Conservation (phyloP, 495 filamentous ascomycete genomes). For the Ascodesmis nigricans region DNA sequence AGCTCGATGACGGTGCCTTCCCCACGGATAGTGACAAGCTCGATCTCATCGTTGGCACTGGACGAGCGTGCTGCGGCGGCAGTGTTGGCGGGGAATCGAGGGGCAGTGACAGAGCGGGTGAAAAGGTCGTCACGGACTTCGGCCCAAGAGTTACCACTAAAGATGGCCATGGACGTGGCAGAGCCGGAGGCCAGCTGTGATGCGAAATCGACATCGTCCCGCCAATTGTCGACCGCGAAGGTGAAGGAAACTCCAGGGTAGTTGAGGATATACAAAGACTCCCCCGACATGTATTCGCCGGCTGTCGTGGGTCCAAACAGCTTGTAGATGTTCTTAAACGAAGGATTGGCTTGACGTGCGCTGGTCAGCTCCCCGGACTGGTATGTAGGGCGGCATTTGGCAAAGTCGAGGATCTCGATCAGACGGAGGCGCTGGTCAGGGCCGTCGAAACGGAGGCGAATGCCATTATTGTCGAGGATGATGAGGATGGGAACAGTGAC, state of each 20-base stretch:
- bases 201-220: slow-evolving; percentile 62
- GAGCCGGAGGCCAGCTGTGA: slow-evolving; percentile 58
- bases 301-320: slow-evolving; percentile 79
- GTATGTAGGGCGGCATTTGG: slow-evolving; percentile 60
- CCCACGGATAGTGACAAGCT: slow-evolving; percentile 48
- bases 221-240: slow-evolving; percentile 63
- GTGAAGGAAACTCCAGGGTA: slow-evolving; percentile 86
- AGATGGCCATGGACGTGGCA: slow-evolving; percentile 69
- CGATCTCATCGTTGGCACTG: slow-evolving; percentile 45
- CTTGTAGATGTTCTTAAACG: slow-evolving; percentile 75
- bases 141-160: slow-evolving; percentile 71
- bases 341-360: slow-evolving; percentile 37
- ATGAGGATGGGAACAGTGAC: slow-evolving; percentile 50
- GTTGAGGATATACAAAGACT: slow-evolving; percentile 56
- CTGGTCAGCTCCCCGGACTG: slow-evolving; percentile 59
- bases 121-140: slow-evolving; percentile 55
- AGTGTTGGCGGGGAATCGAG: slow-evolving; percentile 33
- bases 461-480: slow-evolving; percentile 56
- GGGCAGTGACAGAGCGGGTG: slow-evolving; percentile 44
- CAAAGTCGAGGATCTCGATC: slow-evolving; percentile 79
- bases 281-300: slow-evolving; percentile 61
- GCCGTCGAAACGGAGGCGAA: slow-evolving; percentile 82
- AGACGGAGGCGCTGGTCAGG: slow-evolving; percentile 75
- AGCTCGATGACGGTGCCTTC: slow-evolving; percentile 58
- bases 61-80: slow-evolving; percentile 20